Evolutionary conservation across 345 rosid species (phyloP).

Genomic region (Camelina sativa): DNA sequence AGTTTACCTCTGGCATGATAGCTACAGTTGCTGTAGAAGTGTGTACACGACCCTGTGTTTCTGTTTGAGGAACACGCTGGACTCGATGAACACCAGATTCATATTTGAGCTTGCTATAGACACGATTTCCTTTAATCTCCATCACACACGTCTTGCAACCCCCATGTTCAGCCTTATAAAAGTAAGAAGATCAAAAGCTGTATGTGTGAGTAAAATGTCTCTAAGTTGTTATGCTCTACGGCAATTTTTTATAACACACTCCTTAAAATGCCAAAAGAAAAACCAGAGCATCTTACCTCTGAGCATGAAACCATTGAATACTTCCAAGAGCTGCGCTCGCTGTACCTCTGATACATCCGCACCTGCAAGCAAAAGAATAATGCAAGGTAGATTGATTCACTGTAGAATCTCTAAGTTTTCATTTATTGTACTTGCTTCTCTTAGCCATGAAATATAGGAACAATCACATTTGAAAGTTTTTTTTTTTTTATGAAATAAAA

Average conservation of each 20-base stretch:
- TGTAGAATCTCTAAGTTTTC: slow-evolving; percentile 16
- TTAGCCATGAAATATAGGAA: slow-evolving; percentile 21
- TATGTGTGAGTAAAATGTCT: slow-evolving; percentile 4
- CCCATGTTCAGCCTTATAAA: slow-evolving; percentile 82
- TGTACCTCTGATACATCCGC: slow-evolving; percentile 87
- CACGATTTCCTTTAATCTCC: slow-evolving; percentile 86
- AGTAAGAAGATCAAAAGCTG: slow-evolving; percentile 32
- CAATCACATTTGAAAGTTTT: slow-evolving; percentile 4
- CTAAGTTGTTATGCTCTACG: slow-evolving; percentile 7
- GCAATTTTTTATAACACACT: background rate
- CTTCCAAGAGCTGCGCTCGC: slow-evolving; percentile 86
- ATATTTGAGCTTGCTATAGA: slow-evolving; percentile 90
- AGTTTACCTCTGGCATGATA: slow-evolving; percentile 91
- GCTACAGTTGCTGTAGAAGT: slow-evolving; percentile 99
- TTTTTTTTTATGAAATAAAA: slow-evolving; percentile 4
- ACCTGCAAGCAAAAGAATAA: slow-evolving; percentile 53
- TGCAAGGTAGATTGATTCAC: slow-evolving; percentile 16
- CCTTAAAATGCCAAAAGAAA: background rate
- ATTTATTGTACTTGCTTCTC: background rate
- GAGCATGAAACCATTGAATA: slow-evolving; percentile 68
- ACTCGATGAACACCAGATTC: slow-evolving; percentile 98
- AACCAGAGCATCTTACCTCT: slow-evolving; percentile 57
- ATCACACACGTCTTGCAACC: slow-evolving; percentile 94
- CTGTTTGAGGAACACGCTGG: slow-evolving; percentile 97
- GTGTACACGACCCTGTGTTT: slow-evolving; percentile 93